Percentiles rank a stretch among this genome's conserved stretches.
Evolutionary conservation across 176 grass and related monocot genomes (phyloP).

Genomic region (Eleusine coracana): DNA sequence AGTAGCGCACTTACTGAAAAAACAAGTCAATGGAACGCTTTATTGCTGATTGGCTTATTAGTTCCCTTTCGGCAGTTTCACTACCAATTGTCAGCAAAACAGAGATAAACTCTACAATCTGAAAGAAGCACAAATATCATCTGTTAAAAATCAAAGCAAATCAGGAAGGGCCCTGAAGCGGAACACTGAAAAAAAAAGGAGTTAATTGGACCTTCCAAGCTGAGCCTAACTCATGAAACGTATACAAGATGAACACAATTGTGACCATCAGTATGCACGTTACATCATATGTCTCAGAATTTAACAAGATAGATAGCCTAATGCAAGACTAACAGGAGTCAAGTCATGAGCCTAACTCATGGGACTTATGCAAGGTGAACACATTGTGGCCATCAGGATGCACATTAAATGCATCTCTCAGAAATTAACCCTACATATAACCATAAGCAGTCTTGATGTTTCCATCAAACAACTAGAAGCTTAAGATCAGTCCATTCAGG

Average conservation of each 20-base stretch:
- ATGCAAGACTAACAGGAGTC: background rate
- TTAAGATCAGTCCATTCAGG: background rate
- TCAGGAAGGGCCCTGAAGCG: background rate
- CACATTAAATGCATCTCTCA: no score
- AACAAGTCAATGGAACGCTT: constrained; percentile 77
- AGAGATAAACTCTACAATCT: constrained; percentile 98
- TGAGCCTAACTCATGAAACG: background rate
- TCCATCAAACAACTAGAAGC: background rate
- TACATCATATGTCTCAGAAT: background rate
- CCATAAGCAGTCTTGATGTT: background rate
- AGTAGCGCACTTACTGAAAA: constrained; percentile 73
- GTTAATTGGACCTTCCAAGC: no score
- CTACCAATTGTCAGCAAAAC: constrained; percentile 93
- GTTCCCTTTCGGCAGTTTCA: constrained; percentile 85
- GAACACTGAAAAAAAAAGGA: background rate
- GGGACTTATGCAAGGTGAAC: no score
- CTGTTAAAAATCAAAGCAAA: background rate
- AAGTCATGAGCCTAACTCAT: background rate
- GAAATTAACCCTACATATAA: background rate
- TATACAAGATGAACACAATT: background rate
- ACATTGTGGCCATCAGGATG: no score
- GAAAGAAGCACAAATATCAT: constrained; percentile 5
- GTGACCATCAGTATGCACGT: background rate
- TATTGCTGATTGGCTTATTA: constrained; percentile 81
- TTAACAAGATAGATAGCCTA: background rate